These are phyloP conservation scores for Pyricularia sp. DNA, from an alignment of 2,329 filamentous ascomycete species.

Conservation along the genomic window DNA sequence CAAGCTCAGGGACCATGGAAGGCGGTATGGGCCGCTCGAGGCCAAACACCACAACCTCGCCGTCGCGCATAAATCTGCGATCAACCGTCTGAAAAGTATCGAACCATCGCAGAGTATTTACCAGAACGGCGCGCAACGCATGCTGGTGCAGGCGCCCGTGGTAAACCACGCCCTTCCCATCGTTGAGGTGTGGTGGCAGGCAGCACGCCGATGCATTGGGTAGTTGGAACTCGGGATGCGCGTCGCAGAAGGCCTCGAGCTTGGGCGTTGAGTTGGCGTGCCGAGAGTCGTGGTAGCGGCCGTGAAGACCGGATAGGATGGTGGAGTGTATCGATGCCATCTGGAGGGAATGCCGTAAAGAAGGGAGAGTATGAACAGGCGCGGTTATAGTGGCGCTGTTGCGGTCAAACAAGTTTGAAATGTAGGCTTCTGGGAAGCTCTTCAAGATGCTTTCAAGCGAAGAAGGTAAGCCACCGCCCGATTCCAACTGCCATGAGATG, in stretches of 20 bases:
- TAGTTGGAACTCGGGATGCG: conserved; percentile 19
- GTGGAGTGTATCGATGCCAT: background rate
- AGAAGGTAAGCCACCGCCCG: background rate
- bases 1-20: conserved; percentile 16
- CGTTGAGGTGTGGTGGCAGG: conserved; percentile 12
- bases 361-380: conserved; percentile 5
- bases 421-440: background rate
- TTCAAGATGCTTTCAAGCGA: background rate
- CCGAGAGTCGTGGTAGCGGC: conserved; percentile 20
- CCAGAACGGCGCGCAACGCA: conserved; percentile 22
- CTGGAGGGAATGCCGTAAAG: conserved; percentile 7
- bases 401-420: conserved; percentile 20
- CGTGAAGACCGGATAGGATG: conserved; percentile 17
- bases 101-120: conserved; percentile 24
- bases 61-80: background rate
- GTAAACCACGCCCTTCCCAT: background rate
- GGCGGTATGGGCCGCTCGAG: conserved; percentile 25
- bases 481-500: background rate
- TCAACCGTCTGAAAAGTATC: conserved; percentile 16
- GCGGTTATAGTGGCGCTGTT: conserved; percentile 24
- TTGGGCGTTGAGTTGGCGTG: background rate
- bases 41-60: conserved; percentile 23
- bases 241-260: conserved; percentile 14
- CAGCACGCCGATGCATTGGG: conserved; percentile 18
- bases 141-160: conserved; percentile 16